Evolutionary conservation across 2,329 filamentous ascomycete genomes (phyloP).

Genomic region (Metarhizium brunneum): DNA sequence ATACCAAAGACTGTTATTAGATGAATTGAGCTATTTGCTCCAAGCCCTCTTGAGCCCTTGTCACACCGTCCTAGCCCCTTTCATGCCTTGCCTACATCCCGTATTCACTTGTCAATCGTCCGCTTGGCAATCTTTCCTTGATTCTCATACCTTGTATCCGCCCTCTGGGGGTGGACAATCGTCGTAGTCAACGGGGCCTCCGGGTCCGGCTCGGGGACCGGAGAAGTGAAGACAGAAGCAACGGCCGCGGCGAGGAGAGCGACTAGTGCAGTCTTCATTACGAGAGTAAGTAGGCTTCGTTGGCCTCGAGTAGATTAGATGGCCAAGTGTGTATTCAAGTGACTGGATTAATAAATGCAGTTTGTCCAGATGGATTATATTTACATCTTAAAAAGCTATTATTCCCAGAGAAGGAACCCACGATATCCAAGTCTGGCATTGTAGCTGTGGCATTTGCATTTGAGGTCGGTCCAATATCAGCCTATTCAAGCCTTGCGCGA

Average conservation of each 20-base stretch:
- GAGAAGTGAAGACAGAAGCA: constrained; percentile 11
- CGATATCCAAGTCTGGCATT: neutral
- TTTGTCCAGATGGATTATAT: neutral
- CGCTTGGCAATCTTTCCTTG: neutral
- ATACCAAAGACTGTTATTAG: no score
- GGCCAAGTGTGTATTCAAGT: neutral
- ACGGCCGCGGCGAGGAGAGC: constrained; percentile 14
- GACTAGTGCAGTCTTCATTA: constrained; percentile 21
- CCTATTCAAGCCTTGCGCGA: no score
- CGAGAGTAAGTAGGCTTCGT: constrained; percentile 3
- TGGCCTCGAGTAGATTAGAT: neutral
- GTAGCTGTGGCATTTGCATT: neutral
- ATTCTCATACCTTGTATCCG: neutral
- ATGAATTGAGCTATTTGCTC: no score
- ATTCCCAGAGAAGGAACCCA: neutral
- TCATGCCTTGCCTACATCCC: no score
- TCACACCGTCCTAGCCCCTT: no score
- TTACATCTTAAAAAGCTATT: no score
- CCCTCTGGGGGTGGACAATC: neutral
- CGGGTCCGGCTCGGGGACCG: constrained; percentile 12
- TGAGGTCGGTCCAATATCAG: neutral
- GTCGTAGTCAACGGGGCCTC: constrained; percentile 1
- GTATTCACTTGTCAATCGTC: no score
- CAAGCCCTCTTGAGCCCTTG: no score
- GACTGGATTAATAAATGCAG: neutral